Conservation (phyloP, 176 grass and related monocot species). For the Eleusine indica region DNA sequence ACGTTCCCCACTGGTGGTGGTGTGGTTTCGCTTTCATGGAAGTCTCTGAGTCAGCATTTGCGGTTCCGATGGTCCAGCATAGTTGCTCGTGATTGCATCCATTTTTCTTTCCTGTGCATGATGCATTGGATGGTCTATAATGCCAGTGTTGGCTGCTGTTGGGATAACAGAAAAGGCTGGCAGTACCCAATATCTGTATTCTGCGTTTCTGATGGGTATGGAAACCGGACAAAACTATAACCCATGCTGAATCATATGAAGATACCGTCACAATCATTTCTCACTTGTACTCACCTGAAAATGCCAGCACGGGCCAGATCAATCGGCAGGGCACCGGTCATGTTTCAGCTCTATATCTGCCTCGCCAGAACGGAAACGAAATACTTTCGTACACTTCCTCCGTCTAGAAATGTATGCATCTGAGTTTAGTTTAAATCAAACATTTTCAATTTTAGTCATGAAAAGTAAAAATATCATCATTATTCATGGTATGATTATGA, state of each 20-base stretch:
- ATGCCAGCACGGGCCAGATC: neutral
- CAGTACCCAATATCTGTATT: neutral
- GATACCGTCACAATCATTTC: neutral
- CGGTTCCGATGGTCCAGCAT: neutral
- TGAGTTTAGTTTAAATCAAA: too few species aligned
- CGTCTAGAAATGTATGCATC: too few species aligned
- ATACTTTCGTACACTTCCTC: too few species aligned
- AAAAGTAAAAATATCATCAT: too few species aligned
- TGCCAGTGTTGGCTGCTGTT: neutral
- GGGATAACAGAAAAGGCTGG: neutral
- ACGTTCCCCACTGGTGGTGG: slow-evolving; percentile 10
- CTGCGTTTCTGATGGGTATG: neutral
- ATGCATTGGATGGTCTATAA: neutral
- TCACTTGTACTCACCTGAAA: neutral
- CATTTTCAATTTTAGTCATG: too few species aligned
- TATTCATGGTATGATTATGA: too few species aligned
- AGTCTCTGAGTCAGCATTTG: slow-evolving; percentile 25
- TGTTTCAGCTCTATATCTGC: too few species aligned
- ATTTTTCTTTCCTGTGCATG: neutral
- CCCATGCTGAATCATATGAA: neutral
- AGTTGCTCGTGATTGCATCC: neutral
- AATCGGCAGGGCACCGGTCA: neutral
- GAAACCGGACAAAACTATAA: neutral
- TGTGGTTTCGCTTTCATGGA: slow-evolving; percentile 33
- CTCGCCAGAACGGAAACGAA: too few species aligned